These are phyloP conservation scores for Alternaria alternata DNA, from an alignment of 2,329 filamentous ascomycete species.

Conservation along the genomic window DNA sequence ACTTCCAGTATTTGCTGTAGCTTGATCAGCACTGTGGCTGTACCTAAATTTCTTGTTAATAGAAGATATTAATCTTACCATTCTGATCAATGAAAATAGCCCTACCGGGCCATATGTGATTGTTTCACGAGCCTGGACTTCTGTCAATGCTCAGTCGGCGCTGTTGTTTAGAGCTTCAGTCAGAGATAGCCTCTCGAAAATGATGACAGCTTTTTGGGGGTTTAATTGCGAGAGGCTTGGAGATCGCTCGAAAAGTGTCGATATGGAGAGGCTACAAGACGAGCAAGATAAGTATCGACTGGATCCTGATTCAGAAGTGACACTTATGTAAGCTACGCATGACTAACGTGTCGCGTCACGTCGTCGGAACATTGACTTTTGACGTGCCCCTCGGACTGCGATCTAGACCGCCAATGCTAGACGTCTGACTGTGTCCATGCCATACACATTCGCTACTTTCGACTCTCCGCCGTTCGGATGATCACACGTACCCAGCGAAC, in stretches of 20 bases:
- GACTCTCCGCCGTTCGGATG: slow-evolving; percentile 4
- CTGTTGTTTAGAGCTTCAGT: not conserved
- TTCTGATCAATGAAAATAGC: not conserved
- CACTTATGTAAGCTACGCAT: not conserved
- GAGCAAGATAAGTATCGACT: not conserved
- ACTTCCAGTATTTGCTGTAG: slow-evolving; percentile 33
- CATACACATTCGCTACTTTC: not conserved
- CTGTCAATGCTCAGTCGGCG: not conserved
- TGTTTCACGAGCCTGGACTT: too few relatives aligned
- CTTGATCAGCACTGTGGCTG: not conserved
- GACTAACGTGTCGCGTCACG: not conserved
- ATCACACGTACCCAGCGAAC: not conserved
- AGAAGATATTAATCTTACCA: not conserved
- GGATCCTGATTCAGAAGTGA: not conserved
- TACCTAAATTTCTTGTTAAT: not conserved
- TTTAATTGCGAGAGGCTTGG: not conserved
- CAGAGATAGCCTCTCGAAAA: not conserved
- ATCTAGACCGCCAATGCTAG: not conserved
- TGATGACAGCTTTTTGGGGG: not conserved
- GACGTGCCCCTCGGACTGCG: not conserved
- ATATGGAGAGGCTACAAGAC: not conserved
- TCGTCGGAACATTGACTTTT: not conserved
- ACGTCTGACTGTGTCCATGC: not conserved
- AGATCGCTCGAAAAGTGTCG: not conserved
- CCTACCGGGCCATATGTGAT: not conserved